phyloP scores from a whole-genome alignment of 768 basidiomycete genomes.

The Neoboletus brunneissimus region DNA sequence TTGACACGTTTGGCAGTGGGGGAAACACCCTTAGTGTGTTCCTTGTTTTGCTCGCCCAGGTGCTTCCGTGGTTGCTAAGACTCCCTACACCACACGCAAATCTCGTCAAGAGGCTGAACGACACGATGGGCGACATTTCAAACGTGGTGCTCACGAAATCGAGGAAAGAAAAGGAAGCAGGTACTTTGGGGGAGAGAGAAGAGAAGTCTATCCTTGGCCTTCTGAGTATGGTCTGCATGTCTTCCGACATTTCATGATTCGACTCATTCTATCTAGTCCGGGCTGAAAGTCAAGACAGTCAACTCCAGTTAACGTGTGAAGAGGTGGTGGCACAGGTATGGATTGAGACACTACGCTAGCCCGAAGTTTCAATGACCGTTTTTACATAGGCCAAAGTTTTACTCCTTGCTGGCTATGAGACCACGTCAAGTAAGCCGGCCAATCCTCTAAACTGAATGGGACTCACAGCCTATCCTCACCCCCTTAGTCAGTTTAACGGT shows the following conservation, averaged over 20 bases:
- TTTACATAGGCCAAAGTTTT: conserved; percentile 36
- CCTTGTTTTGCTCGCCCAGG: too few species aligned
- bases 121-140: too few species aligned
- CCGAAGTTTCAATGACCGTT: background rate
- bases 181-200: too few species aligned
- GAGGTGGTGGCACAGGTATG: conserved; percentile 39
- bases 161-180: too few species aligned
- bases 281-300: conserved; percentile 32
- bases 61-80: too few species aligned
- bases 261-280: conserved; percentile 29
- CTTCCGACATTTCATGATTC: background rate
- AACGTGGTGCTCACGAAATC: too few species aligned
- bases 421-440: conserved; percentile 34
- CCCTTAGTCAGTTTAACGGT: conserved; percentile 14
- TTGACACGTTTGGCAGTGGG: too few species aligned
- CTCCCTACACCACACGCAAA: too few species aligned
- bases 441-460: background rate
- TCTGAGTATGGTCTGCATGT: conserved; percentile 27
- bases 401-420: conserved; percentile 41
- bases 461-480: background rate
- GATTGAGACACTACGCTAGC: background rate
- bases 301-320: conserved; percentile 37
- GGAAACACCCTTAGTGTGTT: too few species aligned
- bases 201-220: too few species aligned
- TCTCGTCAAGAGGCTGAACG: too few species aligned